phyloP scores from a whole-genome alignment of 129 eudicot genomes.

The Centella asiatica region DNA sequence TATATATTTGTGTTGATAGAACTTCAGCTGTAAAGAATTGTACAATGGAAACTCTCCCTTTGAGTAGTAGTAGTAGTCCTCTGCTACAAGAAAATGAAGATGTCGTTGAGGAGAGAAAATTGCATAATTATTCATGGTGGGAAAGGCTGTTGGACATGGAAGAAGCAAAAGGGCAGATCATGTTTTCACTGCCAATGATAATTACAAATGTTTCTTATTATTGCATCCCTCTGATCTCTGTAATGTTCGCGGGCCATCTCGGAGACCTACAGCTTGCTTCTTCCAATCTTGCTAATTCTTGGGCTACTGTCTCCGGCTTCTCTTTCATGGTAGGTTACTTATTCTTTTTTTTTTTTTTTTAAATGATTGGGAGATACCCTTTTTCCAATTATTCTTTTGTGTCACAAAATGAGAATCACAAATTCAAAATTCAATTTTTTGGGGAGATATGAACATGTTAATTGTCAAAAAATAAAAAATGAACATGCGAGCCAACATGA shows the following conservation, averaged over 20 bases:
- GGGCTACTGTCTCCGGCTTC: constrained; percentile 45
- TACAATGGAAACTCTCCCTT: not conserved
- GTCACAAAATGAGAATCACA: too few relatives aligned
- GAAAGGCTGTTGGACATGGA: constrained; percentile 18
- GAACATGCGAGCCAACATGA: too few relatives aligned
- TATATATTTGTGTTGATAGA: too few relatives aligned
- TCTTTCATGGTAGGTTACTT: constrained; percentile 29
- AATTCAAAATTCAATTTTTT: too few relatives aligned
- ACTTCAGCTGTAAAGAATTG: not conserved
- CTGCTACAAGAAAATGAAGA: not conserved
- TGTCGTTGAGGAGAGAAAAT: not conserved
- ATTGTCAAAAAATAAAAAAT: too few relatives aligned
- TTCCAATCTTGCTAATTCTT: constrained; percentile 44
- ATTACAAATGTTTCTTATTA: constrained; percentile 31
- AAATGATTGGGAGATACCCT: too few relatives aligned
- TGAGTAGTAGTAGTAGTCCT: not conserved
- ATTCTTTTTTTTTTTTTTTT: not conserved
- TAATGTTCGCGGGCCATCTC: constrained; percentile 61
- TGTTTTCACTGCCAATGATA: constrained; percentile 42
- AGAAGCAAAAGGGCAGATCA: constrained; percentile 29
- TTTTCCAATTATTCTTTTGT: too few relatives aligned
- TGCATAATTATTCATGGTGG: constrained; percentile 20
- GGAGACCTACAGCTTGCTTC: constrained; percentile 48
- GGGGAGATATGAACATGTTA: too few relatives aligned
- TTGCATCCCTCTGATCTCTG: constrained; percentile 38